Conservation (phyloP, 148 eudicot species). For the Amaranthus cruentus region DNA sequence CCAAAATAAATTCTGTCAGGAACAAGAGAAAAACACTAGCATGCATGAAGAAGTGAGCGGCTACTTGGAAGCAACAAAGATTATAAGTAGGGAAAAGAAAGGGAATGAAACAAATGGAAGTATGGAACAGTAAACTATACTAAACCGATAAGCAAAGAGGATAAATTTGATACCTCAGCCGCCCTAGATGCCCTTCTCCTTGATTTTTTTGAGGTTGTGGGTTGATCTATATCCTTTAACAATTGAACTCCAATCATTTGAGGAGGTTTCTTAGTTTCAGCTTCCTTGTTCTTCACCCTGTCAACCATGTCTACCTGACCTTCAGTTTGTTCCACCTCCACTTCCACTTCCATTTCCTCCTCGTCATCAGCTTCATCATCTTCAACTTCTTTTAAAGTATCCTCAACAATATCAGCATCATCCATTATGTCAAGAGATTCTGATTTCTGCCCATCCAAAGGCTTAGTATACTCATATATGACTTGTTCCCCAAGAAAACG, state of each 20-base stretch:
- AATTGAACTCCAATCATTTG: conserved; percentile 94
- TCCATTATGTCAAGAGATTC: conserved; percentile 49
- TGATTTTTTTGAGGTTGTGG: conserved; percentile 51
- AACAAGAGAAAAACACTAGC: neutral
- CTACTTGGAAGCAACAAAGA: neutral
- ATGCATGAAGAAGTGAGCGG: neutral
- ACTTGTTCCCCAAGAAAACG: conserved; percentile 89
- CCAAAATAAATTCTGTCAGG: too few species aligned
- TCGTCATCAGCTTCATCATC: conserved; percentile 86
- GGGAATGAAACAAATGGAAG: neutral
- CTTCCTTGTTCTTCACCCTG: conserved; percentile 71
- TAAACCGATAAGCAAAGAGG: conserved; percentile 2
- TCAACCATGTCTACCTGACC: conserved; percentile 50
- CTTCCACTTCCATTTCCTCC: conserved; percentile 56
- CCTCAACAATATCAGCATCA: conserved; percentile 57
- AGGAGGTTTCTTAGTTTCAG: conserved; percentile 71
- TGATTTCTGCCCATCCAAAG: conserved; percentile 31
- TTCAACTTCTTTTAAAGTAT: conserved; percentile 56
- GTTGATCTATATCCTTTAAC: conserved; percentile 62
- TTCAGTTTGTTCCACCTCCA: conserved; percentile 60
- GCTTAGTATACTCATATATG: conserved; percentile 40
- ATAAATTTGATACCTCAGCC: conserved; percentile 43
- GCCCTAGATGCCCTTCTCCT: conserved; percentile 48
- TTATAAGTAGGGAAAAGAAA: neutral
- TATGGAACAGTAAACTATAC: neutral